Evolutionary conservation across 176 grass and related monocot species (phyloP).

Genomic region (Carex kokanica): DNA sequence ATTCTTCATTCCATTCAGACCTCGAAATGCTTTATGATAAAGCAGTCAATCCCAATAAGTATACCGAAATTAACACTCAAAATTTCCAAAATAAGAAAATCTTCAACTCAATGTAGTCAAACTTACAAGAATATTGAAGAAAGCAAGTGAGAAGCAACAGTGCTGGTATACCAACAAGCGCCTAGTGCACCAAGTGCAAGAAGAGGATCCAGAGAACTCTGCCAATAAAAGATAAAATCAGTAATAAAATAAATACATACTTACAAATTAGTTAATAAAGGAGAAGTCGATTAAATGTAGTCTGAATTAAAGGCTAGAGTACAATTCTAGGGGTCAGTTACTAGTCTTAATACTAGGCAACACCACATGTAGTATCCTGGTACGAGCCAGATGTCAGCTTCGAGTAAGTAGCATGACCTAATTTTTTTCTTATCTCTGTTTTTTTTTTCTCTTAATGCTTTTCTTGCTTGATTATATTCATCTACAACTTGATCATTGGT

Average conservation of each 20-base stretch:
- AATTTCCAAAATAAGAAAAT: conserved; percentile 17
- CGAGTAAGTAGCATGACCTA: neutral
- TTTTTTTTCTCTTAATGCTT: neutral
- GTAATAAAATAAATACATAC: neutral
- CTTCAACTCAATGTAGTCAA: neutral
- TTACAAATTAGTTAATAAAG: conserved; percentile 24
- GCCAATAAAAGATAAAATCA: conserved; percentile 31
- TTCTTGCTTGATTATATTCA: neutral
- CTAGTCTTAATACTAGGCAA: neutral
- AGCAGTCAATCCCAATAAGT: neutral
- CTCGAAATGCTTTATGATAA: neutral
- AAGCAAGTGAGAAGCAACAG: conserved; percentile 18
- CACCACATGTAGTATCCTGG: neutral
- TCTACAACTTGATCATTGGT: neutral
- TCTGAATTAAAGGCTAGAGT: neutral
- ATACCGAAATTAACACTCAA: neutral
- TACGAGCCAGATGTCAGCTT: neutral
- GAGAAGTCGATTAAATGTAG: neutral
- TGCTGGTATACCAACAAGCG: conserved; percentile 58
- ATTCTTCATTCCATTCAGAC: neutral
- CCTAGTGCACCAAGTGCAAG: conserved; percentile 50
- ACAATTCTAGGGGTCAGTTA: neutral
- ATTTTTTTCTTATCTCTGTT: neutral
- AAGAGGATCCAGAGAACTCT: conserved; percentile 87
- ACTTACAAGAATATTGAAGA: conserved; percentile 31